These are phyloP conservation scores for Suillus paluster DNA, from an alignment of 768 basidiomycete genomes.

Conservation along the genomic window DNA sequence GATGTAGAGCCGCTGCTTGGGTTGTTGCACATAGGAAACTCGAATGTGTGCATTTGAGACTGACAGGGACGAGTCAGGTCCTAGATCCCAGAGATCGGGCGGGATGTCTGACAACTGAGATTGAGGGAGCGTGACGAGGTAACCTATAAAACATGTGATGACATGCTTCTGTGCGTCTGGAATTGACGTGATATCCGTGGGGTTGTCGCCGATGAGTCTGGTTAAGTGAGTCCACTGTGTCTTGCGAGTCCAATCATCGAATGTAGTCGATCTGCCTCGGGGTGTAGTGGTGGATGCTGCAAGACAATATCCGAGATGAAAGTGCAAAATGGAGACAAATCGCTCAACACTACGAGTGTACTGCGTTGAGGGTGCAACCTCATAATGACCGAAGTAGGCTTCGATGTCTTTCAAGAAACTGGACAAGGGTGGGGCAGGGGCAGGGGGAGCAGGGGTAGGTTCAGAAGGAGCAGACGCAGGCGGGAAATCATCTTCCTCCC, in stretches of 20 bases:
- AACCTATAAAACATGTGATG: neutral
- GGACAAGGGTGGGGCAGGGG: neutral
- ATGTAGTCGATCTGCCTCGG: neutral
- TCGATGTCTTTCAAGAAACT: neutral
- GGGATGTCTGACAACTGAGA: neutral
- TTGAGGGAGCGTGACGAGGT: neutral
- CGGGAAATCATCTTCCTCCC: neutral
- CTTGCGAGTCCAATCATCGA: neutral
- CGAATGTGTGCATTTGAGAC: neutral
- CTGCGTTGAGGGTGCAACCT: neutral
- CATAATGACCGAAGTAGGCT: neutral
- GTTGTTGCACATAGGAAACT: neutral
- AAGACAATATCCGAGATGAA: neutral
- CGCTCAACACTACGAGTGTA: neutral
- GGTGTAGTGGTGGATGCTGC: neutral
- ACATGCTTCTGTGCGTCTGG: neutral
- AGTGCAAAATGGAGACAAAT: neutral
- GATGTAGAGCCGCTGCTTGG: neutral
- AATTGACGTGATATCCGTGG: neutral
- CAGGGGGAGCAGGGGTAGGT: neutral
- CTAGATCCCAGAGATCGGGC: slow-evolving; percentile 2
- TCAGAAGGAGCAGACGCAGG: neutral
- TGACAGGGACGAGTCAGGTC: neutral
- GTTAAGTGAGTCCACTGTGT: neutral
- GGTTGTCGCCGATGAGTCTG: neutral